phyloP scores from a whole-genome alignment of 306 rosid species.

The Fragaria iinumae region DNA sequence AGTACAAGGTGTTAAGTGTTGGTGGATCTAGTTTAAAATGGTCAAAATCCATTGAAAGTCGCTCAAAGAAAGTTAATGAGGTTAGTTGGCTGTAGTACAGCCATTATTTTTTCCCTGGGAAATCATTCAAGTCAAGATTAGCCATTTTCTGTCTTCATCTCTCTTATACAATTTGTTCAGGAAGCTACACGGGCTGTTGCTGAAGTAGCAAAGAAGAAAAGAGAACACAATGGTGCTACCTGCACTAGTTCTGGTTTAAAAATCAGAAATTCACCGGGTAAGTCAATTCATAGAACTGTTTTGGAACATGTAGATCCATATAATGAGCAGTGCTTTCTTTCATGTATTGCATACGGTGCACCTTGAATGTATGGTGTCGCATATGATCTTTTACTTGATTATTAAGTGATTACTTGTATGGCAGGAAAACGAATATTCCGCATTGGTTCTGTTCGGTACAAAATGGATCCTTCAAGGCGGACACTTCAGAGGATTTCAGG shows the following conservation, averaged over 20 bases:
- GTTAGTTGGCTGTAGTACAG: constrained; percentile 47
- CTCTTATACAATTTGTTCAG: constrained; percentile 40
- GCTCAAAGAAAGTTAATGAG: constrained; percentile 89
- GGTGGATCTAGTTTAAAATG: constrained; percentile 96
- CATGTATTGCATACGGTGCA: constrained; percentile 4
- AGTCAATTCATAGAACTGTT: constrained; percentile 35
- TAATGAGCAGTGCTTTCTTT: not conserved
- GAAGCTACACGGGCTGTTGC: constrained; percentile 98
- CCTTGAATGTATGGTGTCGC: constrained; percentile 12
- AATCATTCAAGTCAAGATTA: constrained; percentile 13
- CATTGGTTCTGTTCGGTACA: constrained; percentile 64
- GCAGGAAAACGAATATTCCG: constrained; percentile 82
- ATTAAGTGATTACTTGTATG: constrained; percentile 35
- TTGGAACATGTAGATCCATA: constrained; percentile 1
- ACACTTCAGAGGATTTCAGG: constrained; percentile 87
- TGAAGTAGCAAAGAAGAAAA: constrained; percentile 84
- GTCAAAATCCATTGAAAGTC: constrained; percentile 94
- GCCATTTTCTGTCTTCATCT: constrained; percentile 13
- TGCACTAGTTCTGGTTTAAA: constrained; percentile 44
- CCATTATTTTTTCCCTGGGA: constrained; percentile 10
- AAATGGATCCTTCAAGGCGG: constrained; percentile 83
- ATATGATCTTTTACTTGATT: constrained; percentile 13
- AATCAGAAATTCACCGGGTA: constrained; percentile 60
- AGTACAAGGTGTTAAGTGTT: constrained; percentile 87
- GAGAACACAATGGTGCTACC: constrained; percentile 59